phyloP scores from a whole-genome alignment of 1,139 yeast species.

The Geotrichum phurueaensis region DNA sequence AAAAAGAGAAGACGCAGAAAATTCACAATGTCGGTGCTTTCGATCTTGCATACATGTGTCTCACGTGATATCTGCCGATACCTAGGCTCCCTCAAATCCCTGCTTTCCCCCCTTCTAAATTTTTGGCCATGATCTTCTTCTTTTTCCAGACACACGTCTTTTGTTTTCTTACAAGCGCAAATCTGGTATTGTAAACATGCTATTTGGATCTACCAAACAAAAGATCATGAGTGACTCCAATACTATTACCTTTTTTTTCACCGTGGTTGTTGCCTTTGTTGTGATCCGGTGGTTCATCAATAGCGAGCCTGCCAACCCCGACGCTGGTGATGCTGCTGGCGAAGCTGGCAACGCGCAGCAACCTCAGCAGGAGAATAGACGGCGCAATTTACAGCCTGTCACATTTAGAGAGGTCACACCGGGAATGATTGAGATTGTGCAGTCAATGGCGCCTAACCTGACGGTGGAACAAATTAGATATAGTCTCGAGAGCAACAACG shows the following conservation, averaged over 20 bases:
- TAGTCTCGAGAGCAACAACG: conserved; percentile 50
- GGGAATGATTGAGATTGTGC: conserved; percentile 82
- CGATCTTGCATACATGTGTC: not conserved
- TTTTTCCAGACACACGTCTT: not conserved
- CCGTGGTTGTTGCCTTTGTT: conserved; percentile 48
- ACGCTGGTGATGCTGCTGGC: conserved; percentile 5
- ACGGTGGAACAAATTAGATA: conserved; percentile 58
- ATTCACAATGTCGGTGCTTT: not conserved
- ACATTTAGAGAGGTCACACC: conserved; percentile 43
- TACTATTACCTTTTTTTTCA: conserved; percentile 46
- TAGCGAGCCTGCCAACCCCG: conserved; percentile 38
- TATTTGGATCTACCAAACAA: not conserved
- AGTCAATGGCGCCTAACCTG: conserved; percentile 71
- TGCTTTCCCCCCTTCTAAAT: not conserved
- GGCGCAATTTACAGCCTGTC: conserved; percentile 21
- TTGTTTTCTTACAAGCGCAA: not conserved
- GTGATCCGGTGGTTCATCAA: conserved; percentile 57
- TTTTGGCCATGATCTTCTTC: not conserved
- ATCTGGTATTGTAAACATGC: not conserved
- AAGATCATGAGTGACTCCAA: conserved; percentile 40
- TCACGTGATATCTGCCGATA: not conserved
- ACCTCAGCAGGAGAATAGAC: conserved; percentile 2
- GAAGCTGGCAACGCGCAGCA: not conserved
- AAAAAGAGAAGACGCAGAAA: not conserved
- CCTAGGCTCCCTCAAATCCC: not conserved